Evolutionary conservation across 495 filamentous ascomycete species (phyloP).

Genomic region (Aspergillus hancockii): DNA sequence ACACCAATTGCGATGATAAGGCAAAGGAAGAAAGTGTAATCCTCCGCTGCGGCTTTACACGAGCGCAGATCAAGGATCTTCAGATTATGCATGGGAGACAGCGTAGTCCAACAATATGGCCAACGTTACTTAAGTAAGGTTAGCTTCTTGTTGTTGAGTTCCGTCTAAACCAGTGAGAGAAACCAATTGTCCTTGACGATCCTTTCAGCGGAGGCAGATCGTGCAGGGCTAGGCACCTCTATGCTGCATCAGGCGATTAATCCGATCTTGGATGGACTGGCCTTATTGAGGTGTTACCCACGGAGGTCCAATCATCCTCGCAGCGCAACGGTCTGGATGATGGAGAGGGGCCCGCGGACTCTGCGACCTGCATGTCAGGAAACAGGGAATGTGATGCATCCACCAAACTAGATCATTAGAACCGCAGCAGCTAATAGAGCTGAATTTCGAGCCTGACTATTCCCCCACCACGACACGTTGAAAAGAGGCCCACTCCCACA

Average conservation of each 20-base stretch:
- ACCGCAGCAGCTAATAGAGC: slow-evolving; percentile 21
- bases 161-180: slow-evolving; percentile 13
- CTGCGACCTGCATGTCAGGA: slow-evolving; percentile 29
- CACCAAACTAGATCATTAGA: slow-evolving; percentile 21
- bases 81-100: slow-evolving; percentile 22
- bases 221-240: slow-evolving; percentile 17
- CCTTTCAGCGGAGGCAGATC: slow-evolving; percentile 15
- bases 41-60: slow-evolving; percentile 22
- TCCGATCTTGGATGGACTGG: slow-evolving; percentile 17
- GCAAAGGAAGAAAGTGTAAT: slow-evolving; percentile 21
- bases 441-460: slow-evolving; percentile 14
- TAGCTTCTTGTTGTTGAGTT: slow-evolving; percentile 23
- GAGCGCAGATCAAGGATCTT: slow-evolving; percentile 13
- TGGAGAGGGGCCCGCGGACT: slow-evolving; percentile 20
- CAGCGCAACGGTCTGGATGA: slow-evolving; percentile 16
- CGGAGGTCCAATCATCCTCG: slow-evolving; percentile 13
- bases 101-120: slow-evolving; percentile 23
- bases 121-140: slow-evolving; percentile 28
- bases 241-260: slow-evolving; percentile 16
- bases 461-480: slow-evolving; percentile 25
- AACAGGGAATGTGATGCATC: slow-evolving; percentile 35
- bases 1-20: slow-evolving; percentile 5
- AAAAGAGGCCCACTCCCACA: slow-evolving; percentile 25
- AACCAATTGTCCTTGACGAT: slow-evolving; percentile 17
- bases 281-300: slow-evolving; percentile 8